These are phyloP conservation scores for Cerrena zonata DNA, from an alignment of 1,284 basidiomycete species.

Conservation along the genomic window DNA sequence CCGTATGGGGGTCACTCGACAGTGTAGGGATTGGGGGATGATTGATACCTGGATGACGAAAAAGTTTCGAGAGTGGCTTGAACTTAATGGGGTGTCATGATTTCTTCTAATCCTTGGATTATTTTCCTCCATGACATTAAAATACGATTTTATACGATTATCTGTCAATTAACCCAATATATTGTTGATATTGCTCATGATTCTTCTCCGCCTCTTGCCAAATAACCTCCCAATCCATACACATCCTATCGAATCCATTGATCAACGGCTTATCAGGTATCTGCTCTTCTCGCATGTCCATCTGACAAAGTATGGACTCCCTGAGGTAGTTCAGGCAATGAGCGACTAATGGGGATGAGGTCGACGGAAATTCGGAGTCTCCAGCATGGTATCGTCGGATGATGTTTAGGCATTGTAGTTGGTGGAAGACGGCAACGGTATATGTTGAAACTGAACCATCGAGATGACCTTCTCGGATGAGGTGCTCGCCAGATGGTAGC, in stretches of 20 bases:
- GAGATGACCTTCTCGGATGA: slow-evolving; percentile 1
- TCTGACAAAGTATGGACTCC: slow-evolving; percentile 3
- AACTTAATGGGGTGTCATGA: slow-evolving; percentile 4
- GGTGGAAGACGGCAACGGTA: slow-evolving; percentile 8
- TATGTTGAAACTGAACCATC: slow-evolving; percentile 3
- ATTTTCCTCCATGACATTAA: too few species aligned
- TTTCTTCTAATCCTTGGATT: neutral
- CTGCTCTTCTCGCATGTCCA: slow-evolving; percentile 5
- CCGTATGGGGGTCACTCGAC: slow-evolving; percentile 5
- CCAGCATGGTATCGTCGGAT: slow-evolving; percentile 4
- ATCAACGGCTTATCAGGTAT: neutral
- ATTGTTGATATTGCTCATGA: neutral
- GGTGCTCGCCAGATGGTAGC: slow-evolving; percentile 6
- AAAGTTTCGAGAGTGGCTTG: slow-evolving; percentile 5
- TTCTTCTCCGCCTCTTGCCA: slow-evolving; percentile 10
- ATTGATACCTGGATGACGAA: slow-evolving; percentile 2
- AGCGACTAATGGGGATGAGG: neutral
- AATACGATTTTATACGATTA: neutral
- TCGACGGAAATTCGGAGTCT: neutral
- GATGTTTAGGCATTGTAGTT: slow-evolving; percentile 4
- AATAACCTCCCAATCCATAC: slow-evolving; percentile 8
- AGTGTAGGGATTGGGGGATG: slow-evolving; percentile 9
- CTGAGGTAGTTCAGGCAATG: slow-evolving; percentile 7
- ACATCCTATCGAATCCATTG: slow-evolving; percentile 8
- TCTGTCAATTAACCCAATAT: neutral